These are phyloP conservation scores for Fagopyrum esculentum DNA, from an alignment of 148 eudicot genomes.

Conservation along the genomic window DNA sequence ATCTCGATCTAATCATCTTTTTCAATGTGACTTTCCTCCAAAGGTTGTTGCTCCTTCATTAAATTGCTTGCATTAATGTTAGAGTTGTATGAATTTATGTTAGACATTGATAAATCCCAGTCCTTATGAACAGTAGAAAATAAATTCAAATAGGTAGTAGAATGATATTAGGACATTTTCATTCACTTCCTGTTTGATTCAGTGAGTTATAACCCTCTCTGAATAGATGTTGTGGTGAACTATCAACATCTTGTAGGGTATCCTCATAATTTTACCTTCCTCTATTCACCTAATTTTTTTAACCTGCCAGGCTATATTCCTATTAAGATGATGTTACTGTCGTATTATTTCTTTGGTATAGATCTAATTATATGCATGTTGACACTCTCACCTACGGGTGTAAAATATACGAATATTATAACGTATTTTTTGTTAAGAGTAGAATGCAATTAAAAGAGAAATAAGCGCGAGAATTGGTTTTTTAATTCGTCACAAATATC, in stretches of 20 bases:
- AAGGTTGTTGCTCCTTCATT: background rate
- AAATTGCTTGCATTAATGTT: background rate
- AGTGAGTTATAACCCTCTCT: constrained; percentile 2
- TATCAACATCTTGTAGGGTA: background rate
- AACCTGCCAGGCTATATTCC: background rate
- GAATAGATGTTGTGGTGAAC: background rate
- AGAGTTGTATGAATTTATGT: background rate
- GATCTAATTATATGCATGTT: no score
- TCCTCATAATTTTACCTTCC: background rate
- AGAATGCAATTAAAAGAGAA: no score
- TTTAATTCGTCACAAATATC: no score
- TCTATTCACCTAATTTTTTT: background rate
- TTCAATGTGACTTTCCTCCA: no score
- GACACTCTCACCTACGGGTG: no score
- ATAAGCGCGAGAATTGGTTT: no score
- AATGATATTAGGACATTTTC: background rate
- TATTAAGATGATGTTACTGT: background rate
- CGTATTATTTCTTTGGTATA: background rate
- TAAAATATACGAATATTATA: no score
- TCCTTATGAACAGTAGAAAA: background rate
- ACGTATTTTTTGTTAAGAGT: no score
- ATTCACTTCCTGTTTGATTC: background rate
- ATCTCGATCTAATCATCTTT: no score
- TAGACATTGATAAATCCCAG: background rate
- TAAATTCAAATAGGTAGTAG: background rate